Evolutionary conservation across 2,329 filamentous ascomycete species (phyloP), one percentile per base, ranked within the genome.

Genomic region (Venturia asperata): DNA sequence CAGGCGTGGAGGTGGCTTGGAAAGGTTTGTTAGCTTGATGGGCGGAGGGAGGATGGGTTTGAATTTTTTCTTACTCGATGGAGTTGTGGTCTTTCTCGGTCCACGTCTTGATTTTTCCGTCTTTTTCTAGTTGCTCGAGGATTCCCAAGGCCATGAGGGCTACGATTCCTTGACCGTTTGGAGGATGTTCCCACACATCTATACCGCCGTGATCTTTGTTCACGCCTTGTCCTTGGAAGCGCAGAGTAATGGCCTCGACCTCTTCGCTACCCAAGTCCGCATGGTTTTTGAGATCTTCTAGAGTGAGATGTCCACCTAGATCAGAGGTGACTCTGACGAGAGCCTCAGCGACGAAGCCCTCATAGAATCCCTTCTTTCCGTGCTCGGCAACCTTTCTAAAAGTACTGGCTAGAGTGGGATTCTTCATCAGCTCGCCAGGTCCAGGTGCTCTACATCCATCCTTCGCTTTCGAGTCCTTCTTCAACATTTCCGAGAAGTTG

Each of bases 111-210:
- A 97, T 91, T 70, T 86, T 86, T 47, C 88, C 88, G 19, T 82
- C 79, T 66, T 86, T 85, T 76, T 96, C 91, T 1, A 97, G 82
- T 73, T 92, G 87, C 74, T 97, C 87, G 61, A 99, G 80, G 69
- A 97, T 96, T 1, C 94, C 94, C 0, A 99, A 81, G 0, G 94
- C 90, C 88, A 97, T 96, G 41, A 97, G 80, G 0, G 94, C 94
- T 1, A 97, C 90, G 68, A 97, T 92, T 1, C 94, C 94, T 77
- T 97, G 94, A 0, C 94, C 92, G 71, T 97, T 97, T 10, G 94
- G 94, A 43, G 93, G 92, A 73, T 97, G 93, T 73, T 99, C 94
- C 93, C 93, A 97, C 0, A 99, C 80, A 72, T 96, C 87, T 52
- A 97, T 83, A 11, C 86, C 86, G 15, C 79, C 75, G 62, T 81